Base-by-base conservation (phyloP, 306 rosid genomes). In the Benincasa hispida region DNA sequence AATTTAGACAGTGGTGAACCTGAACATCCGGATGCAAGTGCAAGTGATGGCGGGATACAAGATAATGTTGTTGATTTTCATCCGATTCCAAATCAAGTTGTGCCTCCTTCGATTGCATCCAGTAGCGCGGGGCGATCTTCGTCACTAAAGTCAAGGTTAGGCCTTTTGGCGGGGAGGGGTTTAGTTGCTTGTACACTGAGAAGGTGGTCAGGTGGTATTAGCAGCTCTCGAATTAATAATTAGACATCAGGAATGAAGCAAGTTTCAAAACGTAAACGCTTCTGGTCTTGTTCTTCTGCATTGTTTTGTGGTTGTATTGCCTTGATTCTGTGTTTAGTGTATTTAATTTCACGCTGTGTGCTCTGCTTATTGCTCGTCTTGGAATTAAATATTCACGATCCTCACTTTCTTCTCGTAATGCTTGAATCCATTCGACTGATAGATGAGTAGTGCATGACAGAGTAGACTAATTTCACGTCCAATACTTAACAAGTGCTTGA, bases 121-220 rank as follows among this genome's bases (percentile, higher is more conserved):
- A 81, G 89, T 63, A 82, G 89, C 63, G 56, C 93, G 2, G 83
- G 79, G 24, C 85, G 96, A 59, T 86, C 92, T 2, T 72, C 80
- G 62, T 92, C 93, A 0, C 86, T 92, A 83, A 95, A 88, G 85
- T 83, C 94, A 41, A 92, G 91, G 85, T 88, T 95, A 68, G 96
- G 98, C 57, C 83, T 87, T 45, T 84, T 92, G 56, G 72, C 89
- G 5, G 95, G 96, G 62, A 84, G 84, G 87, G 81, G 84, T 70
- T 79, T 90, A 37, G 96, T 92, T 80, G 92, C 93, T 76, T 87
- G 87, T 83, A 85, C 92, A 58, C 83, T 88, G 81, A 92, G 97
- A 87, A 92, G 90, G 87, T 95, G 90, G 98, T 66, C 93, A 7
- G 85, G 89, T 72, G 87, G 93, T 77, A 86, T 81, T 81, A 83